A percentile compares a stretch with the other conserved stretches of the same genome.
These are phyloP conservation scores for Allium fistulosum DNA, from an alignment of 106 monocot species.

Conservation along the genomic window DNA sequence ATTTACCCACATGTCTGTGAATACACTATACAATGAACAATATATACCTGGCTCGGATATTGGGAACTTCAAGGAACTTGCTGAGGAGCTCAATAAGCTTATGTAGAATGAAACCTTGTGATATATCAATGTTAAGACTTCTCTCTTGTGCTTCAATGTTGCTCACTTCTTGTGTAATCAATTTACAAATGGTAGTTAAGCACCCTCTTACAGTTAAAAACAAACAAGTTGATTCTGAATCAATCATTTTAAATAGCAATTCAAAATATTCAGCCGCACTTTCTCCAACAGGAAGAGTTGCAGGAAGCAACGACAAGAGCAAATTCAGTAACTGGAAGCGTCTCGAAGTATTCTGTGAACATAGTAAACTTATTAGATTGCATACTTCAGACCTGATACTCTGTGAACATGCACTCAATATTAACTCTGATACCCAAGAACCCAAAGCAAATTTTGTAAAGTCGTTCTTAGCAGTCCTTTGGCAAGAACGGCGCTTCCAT, in stretches of 20 bases:
- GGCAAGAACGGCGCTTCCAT: constrained; percentile 78
- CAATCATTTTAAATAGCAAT: constrained; percentile 76
- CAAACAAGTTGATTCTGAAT: constrained; percentile 59
- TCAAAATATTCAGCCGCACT: constrained; percentile 99
- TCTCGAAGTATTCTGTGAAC: constrained; percentile 60
- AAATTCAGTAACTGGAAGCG: constrained; percentile 82
- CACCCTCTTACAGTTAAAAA: constrained; percentile 91
- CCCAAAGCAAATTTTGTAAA: constrained; percentile 84
- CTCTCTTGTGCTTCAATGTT: constrained; percentile 84
- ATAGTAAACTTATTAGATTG: constrained; percentile 67
- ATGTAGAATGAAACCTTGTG: constrained; percentile 94
- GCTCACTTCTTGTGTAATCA: constrained; percentile 71
- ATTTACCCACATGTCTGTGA: too few species aligned
- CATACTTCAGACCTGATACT: constrained; percentile 95
- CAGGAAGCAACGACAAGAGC: constrained; percentile 67
- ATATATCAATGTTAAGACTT: constrained; percentile 93
- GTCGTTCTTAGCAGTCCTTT: constrained; percentile 49
- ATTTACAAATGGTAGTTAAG: constrained; percentile 52
- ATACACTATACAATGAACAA: neutral
- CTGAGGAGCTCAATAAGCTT: constrained; percentile 93
- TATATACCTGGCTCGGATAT: constrained; percentile 74
- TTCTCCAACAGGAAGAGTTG: constrained; percentile 76
- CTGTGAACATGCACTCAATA: constrained; percentile 95
- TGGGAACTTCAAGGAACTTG: constrained; percentile 92
- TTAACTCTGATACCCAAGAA: constrained; percentile 93